These are phyloP conservation scores for Lichtheimia hyalospora DNA, from an alignment of 371 early-diverging fungal genomes.

Conservation along the genomic window DNA sequence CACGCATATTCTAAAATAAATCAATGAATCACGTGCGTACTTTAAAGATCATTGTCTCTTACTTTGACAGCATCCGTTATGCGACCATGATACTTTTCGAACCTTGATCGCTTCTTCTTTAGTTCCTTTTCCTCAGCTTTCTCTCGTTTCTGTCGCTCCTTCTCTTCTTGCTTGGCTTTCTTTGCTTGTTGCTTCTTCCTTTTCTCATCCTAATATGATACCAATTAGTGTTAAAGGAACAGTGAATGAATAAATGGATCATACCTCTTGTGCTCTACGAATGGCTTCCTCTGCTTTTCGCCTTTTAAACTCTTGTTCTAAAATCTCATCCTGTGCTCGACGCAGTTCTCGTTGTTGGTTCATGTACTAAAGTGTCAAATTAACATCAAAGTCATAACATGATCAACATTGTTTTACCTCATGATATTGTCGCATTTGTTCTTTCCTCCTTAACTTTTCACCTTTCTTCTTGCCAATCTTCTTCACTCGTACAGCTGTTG, in stretches of 20 bases:
- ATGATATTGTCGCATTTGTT: conserved; percentile 55
- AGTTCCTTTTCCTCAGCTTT: conserved; percentile 33
- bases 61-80: conserved; percentile 32
- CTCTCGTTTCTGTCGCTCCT: conserved; percentile 26
- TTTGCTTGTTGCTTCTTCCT: conserved; percentile 29
- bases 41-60: background rate
- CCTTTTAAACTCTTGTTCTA: conserved; percentile 33
- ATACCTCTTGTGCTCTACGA: conserved; percentile 33
- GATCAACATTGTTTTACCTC: conserved; percentile 26
- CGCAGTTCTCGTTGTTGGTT: conserved; percentile 36
- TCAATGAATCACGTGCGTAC: too few species aligned
- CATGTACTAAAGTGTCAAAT: conserved; percentile 23
- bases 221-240: background rate
- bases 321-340: conserved; percentile 32
- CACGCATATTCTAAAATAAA: background rate
- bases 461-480: conserved; percentile 58
- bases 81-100: conserved; percentile 29
- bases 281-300: conserved; percentile 37
- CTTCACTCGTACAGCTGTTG: conserved; percentile 35
- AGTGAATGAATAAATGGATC: background rate
- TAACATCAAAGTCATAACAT: background rate
- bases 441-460: conserved; percentile 51
- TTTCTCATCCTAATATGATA: conserved; percentile 18
- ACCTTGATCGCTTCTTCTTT: conserved; percentile 24
- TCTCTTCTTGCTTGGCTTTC: conserved; percentile 30